phyloP scores from a whole-genome alignment of 805 yeast genomes.

The Groenewaldozyma salmanticensis region DNA sequence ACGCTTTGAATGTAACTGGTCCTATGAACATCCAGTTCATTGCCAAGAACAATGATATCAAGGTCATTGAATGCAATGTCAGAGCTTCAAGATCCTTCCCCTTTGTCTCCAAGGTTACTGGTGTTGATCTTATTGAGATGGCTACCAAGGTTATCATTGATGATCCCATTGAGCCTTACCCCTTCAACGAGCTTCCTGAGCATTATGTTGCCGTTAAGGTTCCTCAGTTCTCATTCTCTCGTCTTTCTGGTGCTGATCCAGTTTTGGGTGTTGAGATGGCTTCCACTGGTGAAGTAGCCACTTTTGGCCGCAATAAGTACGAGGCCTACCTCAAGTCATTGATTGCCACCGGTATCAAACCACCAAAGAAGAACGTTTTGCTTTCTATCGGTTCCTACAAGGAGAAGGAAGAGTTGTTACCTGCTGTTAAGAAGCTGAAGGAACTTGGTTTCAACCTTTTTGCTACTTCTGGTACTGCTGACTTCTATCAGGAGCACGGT shows the following conservation, averaged over 20 bases:
- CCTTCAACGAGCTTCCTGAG: constrained; percentile 78
- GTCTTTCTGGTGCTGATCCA: constrained; percentile 97
- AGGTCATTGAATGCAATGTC: constrained; percentile 97
- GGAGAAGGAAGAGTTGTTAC: constrained; percentile 89
- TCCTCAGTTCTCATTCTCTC: constrained; percentile 94
- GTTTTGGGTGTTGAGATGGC: constrained; percentile 99
- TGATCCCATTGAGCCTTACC: constrained; percentile 79
- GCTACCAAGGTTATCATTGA: constrained; percentile 95
- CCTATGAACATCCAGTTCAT: constrained; percentile 96
- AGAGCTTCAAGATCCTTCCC: constrained; percentile 99
- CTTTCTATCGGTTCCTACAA: constrained; percentile 93
- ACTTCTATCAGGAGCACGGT: constrained; percentile 89
- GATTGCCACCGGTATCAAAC: constrained; percentile 87
- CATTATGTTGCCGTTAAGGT: constrained; percentile 95
- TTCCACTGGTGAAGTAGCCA: constrained; percentile 97
- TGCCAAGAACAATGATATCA: constrained; percentile 89
- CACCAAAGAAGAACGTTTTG: constrained; percentile 91
- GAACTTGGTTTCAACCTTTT: constrained; percentile 83
- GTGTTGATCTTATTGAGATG: constrained; percentile 92
- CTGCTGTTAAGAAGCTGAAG: constrained; percentile 69
- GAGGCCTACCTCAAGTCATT: constrained; percentile 95
- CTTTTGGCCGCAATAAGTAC: constrained; percentile 90
- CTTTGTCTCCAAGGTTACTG: constrained; percentile 93
- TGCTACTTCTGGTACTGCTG: constrained; percentile 99
- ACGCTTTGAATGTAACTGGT: constrained; percentile 91